These are phyloP conservation scores for Zymoseptoria pseudotritici DNA, from an alignment of 2,329 filamentous ascomycete genomes.

Conservation along the genomic window DNA sequence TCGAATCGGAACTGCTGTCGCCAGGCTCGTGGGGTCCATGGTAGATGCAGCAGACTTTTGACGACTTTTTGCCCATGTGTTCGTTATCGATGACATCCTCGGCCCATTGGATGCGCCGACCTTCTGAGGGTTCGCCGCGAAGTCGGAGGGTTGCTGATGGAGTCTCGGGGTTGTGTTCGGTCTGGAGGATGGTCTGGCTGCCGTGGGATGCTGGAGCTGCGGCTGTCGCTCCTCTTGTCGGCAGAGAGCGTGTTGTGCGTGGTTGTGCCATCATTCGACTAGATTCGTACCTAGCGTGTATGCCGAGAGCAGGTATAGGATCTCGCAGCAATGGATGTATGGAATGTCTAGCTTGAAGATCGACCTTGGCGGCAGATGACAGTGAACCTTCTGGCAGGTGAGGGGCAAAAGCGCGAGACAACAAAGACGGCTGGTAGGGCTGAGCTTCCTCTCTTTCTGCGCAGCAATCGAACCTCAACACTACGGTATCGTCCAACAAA, in stretches of 20 bases:
- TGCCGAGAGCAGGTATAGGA: background rate
- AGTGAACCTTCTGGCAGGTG: background rate
- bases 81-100: slow-evolving; percentile 94
- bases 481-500: background rate
- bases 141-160: slow-evolving; percentile 32
- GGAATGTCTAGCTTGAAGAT: background rate
- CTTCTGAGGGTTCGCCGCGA: slow-evolving; percentile 32
- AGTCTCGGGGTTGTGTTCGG: slow-evolving; percentile 18
- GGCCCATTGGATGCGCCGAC: slow-evolving; percentile 77
- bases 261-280: background rate
- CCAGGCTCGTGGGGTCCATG: slow-evolving; percentile 74
- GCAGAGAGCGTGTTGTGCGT: slow-evolving; percentile 1
- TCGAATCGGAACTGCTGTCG: slow-evolving; percentile 66
- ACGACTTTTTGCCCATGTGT: slow-evolving; percentile 84
- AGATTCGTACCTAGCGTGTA: background rate
- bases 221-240: slow-evolving; percentile 10
- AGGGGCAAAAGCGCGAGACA: too few relatives aligned
- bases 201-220: slow-evolving; percentile 22
- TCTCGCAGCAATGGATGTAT: background rate
- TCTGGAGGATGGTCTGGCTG: slow-evolving; percentile 27
- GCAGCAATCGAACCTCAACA: background rate
- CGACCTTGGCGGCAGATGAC: background rate
- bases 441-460: background rate
- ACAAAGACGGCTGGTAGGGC: background rate
- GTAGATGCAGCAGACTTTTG: slow-evolving; percentile 99